A percentile compares a stretch with the other conserved stretches of the same genome.
These are phyloP conservation scores for Mycena floridula DNA, from an alignment of 768 basidiomycete species.

Conservation along the genomic window DNA sequence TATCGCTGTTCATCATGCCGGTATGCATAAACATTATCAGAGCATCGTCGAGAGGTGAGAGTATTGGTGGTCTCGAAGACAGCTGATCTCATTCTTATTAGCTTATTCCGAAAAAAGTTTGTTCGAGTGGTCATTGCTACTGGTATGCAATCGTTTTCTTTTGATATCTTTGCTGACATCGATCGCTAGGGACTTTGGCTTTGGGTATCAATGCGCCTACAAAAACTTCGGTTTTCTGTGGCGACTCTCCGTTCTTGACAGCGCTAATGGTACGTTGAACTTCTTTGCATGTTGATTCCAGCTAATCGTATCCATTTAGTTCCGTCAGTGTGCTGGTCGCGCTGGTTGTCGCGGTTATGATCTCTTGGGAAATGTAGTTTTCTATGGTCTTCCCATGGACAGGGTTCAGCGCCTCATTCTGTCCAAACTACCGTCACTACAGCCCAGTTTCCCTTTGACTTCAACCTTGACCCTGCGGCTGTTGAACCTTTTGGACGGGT, in stretches of 20 bases:
- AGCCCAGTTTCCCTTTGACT: constrained; percentile 61
- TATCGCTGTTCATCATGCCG: constrained; percentile 64
- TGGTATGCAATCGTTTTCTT: constrained; percentile 24
- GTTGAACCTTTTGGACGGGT: constrained; percentile 61
- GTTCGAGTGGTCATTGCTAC: constrained; percentile 65
- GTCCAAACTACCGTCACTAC: constrained; percentile 56
- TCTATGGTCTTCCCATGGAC: constrained; percentile 62
- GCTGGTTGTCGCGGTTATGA: constrained; percentile 71
- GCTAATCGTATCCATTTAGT: constrained; percentile 41
- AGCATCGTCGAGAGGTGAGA: constrained; percentile 49
- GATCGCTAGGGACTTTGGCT: constrained; percentile 50
- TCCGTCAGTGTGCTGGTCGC: constrained; percentile 69
- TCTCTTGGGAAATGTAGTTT: constrained; percentile 63
- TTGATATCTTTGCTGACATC: not conserved
- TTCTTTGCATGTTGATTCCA: not conserved
- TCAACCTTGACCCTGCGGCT: constrained; percentile 62
- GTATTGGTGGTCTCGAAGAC: not conserved
- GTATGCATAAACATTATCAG: constrained; percentile 61
- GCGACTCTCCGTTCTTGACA: constrained; percentile 55
- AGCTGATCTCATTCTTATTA: constrained; percentile 16
- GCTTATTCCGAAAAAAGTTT: constrained; percentile 57
- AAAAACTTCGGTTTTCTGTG: constrained; percentile 58
- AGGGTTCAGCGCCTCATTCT: constrained; percentile 58
- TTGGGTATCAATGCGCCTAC: constrained; percentile 74
- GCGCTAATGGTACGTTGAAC: constrained; percentile 51